A percentile compares a stretch with the other conserved stretches of the same genome.
These are phyloP conservation scores for Nasturtium officinale DNA, from an alignment of 345 rosid genomes.

Conservation along the genomic window DNA sequence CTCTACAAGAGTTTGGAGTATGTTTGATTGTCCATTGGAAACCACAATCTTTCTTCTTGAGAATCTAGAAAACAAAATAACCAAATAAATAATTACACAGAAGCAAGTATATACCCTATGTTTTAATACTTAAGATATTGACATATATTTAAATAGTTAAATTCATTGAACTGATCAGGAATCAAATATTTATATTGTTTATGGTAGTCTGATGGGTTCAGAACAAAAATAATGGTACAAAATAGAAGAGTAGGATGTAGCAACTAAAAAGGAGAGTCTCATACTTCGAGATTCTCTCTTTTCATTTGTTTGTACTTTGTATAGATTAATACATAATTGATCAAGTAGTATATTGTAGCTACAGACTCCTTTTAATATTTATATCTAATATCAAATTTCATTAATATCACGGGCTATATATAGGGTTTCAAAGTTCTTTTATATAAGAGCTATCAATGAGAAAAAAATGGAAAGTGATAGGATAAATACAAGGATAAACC, in stretches of 20 bases:
- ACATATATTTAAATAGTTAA: not conserved
- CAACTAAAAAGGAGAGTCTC: constrained; percentile 22
- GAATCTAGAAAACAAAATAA: constrained; percentile 35
- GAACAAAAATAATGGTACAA: constrained; percentile 35
- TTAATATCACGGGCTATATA: constrained; percentile 23
- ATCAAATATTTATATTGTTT: constrained; percentile 27
- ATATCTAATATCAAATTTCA: constrained; percentile 12
- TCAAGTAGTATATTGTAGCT: not conserved
- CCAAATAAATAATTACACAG: constrained; percentile 17
- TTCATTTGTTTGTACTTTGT: constrained; percentile 29
- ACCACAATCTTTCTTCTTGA: constrained; percentile 37
- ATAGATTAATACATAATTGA: constrained; percentile 11
- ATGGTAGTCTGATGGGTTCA: constrained; percentile 24
- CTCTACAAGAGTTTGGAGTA: constrained; percentile 39
- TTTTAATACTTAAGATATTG: constrained; percentile 3
- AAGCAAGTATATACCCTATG: constrained; percentile 18
- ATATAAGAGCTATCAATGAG: not conserved
- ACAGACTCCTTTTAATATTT: constrained; percentile 12
- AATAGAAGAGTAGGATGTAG: constrained; percentile 29
- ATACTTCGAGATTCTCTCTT: constrained; percentile 42
- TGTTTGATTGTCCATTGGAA: constrained; percentile 45
- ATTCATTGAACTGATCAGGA: constrained; percentile 16
- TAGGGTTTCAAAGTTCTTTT: not conserved
- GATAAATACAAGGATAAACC: not conserved
- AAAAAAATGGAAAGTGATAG: not conserved